A percentile compares a stretch with the other conserved stretches of the same genome.
These are phyloP conservation scores for Dysphania ambrosioides DNA, from an alignment of 148 eudicot species.

Conservation along the genomic window DNA sequence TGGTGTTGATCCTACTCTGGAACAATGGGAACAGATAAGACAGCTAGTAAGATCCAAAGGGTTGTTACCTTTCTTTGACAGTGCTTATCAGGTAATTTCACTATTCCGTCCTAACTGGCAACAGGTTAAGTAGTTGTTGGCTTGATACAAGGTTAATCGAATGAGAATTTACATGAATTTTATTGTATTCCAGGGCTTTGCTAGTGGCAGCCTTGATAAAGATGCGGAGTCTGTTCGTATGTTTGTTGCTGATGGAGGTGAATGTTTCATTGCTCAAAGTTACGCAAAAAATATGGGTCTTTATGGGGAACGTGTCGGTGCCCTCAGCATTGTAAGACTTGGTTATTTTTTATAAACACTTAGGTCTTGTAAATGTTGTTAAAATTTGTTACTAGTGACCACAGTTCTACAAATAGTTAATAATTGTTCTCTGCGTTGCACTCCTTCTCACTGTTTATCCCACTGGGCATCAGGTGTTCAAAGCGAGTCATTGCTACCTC, in stretches of 20 bases:
- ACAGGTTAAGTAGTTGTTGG: not conserved
- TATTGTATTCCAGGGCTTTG: constrained; percentile 43
- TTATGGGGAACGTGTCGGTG: constrained; percentile 58
- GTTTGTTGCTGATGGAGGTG: constrained; percentile 57
- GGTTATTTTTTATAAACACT: not conserved
- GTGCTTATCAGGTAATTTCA: constrained; percentile 48
- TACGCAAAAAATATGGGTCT: constrained; percentile 57
- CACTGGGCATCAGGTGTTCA: no score
- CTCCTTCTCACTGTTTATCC: no score
- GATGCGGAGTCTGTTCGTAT: constrained; percentile 52
- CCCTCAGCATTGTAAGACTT: constrained; percentile 52
- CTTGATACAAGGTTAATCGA: not conserved
- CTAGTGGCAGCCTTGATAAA: constrained; percentile 51
- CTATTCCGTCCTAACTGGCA: not conserved
- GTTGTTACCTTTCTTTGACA: constrained; percentile 62
- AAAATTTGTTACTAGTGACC: not conserved
- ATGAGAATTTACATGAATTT: constrained; percentile 1
- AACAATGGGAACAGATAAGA: constrained; percentile 66
- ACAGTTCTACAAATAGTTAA: no score
- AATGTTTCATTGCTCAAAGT: constrained; percentile 52
- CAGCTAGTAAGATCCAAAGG: constrained; percentile 73
- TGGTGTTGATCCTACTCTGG: constrained; percentile 55
- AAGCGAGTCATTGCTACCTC: no score
- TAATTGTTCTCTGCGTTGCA: no score
- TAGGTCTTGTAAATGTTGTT: constrained; percentile 7